These are phyloP conservation scores for Blastobotrys ciferrii DNA, from an alignment of 1,139 yeast species.

Conservation along the genomic window DNA sequence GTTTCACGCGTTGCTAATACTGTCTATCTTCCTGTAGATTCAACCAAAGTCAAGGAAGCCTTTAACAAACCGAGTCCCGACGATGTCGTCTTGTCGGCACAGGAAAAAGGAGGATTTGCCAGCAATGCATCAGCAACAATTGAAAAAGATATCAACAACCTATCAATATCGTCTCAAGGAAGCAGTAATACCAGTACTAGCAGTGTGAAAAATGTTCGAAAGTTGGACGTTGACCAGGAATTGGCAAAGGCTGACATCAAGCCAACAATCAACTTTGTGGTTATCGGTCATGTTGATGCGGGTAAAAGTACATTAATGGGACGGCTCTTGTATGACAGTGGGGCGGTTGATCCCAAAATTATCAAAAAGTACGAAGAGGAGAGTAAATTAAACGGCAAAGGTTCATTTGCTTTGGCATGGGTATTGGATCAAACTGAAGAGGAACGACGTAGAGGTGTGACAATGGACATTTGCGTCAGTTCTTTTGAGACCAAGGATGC, in stretches of 20 bases:
- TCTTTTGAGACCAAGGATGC: slow-evolving; percentile 66
- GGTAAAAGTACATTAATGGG: slow-evolving; percentile 97
- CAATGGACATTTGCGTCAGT: slow-evolving; percentile 88
- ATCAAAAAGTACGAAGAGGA: slow-evolving; percentile 77
- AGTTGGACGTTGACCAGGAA: slow-evolving; percentile 23
- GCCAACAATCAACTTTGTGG: slow-evolving; percentile 29
- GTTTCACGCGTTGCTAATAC: slow-evolving; percentile 39
- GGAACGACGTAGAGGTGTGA: slow-evolving; percentile 82
- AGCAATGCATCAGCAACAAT: slow-evolving; percentile 4
- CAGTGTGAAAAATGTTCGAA: slow-evolving; percentile 9
- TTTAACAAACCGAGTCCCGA: slow-evolving; percentile 81
- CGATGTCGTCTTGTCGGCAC: slow-evolving; percentile 65
- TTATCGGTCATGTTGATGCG: slow-evolving; percentile 93
- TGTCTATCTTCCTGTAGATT: slow-evolving; percentile 34
- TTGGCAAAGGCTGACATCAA: slow-evolving; percentile 17
- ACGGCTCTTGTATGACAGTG: slow-evolving; percentile 73
- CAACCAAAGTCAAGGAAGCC: slow-evolving; percentile 47
- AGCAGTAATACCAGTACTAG: not conserved
- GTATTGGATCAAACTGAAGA: slow-evolving; percentile 93
- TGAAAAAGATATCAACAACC: slow-evolving; percentile 13
- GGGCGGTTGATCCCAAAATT: slow-evolving; percentile 74
- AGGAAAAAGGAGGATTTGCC: slow-evolving; percentile 34
- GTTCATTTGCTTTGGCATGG: slow-evolving; percentile 97
- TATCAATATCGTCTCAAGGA: slow-evolving; percentile 2
- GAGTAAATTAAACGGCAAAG: slow-evolving; percentile 79